Base-by-base conservation (phyloP, 345 rosid species). In the Brassica cretica region DNA sequence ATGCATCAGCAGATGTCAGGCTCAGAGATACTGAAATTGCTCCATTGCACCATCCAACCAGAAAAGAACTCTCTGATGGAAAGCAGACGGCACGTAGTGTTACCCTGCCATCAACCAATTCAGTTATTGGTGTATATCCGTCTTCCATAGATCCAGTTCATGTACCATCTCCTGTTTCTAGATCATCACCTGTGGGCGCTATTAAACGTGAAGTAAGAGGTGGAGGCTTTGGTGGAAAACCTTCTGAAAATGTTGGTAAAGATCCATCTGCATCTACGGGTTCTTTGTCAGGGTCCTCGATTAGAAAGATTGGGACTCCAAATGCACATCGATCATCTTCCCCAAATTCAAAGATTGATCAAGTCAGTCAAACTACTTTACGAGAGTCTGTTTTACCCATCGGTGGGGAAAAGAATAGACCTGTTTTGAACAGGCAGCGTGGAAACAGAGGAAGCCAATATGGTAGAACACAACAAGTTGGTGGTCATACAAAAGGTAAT, bases 141-240 rank as follows among this genome's bases (percentile, higher is more conserved):
- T 62, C 66, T 62, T 62, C 66, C 66, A 62, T 21, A 3, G 66
- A 62, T 62, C 66, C 66, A 29, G 66, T 62, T 62, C 66, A 62
- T 30, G 66, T 62, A 29, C 66, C 66, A n/a, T 62, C 66, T 62
- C 66, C 66, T 62, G 66, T 62, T 62, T 62, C 66, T n/a, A 62
- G 66, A 30, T 62, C 66, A 29, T 62, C 66, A 62, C 66, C 66
- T 14, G 66, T 62, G 41, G 66, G 66, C 7, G 66, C 66, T 62
- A 62, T 62, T 29, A 62, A n/a, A 62, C 66, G 66, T 30, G 66
- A 62, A 62, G 66, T 62, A 30, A 62, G 66, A 62, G 41, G 39
- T 29, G 39, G 66, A 62, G 66, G 19, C 15, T 14, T 62, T 30
- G 41, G 66, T 62, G 39, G 66, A n/a, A 62, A 62, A 62, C 66